phyloP scores from a whole-genome alignment of 345 rosid species.

The Excoecaria cochinchinensis region DNA sequence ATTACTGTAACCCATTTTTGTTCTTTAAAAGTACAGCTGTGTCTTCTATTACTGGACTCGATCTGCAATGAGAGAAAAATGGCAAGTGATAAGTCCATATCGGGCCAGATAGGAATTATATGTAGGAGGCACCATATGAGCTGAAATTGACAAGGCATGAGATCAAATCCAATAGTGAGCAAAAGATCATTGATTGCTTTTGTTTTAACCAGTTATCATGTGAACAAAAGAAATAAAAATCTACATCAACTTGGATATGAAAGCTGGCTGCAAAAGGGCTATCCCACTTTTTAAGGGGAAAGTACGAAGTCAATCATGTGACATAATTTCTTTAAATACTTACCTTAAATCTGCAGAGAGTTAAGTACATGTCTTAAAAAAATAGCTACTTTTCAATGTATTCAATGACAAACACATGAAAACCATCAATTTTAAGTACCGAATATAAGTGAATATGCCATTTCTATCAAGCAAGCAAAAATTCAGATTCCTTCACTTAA shows the following conservation, averaged over 20 bases:
- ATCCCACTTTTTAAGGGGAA: slow-evolving; percentile 17
- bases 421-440: not conserved
- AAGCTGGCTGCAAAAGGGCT: slow-evolving; percentile 17
- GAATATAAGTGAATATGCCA: not conserved
- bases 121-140: slow-evolving; percentile 4
- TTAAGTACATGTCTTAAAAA: not conserved
- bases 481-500: not conserved
- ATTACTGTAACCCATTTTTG: slow-evolving; percentile 37
- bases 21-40: not conserved
- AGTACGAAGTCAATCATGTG: slow-evolving; percentile 23
- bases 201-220: slow-evolving; percentile 26
- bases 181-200: not conserved
- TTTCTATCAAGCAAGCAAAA: not conserved
- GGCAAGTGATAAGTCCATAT: not conserved
- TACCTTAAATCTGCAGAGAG: not conserved
- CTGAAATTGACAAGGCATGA: slow-evolving; percentile 23
- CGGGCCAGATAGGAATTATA: slow-evolving; percentile 2
- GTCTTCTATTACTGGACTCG: slow-evolving; percentile 10
- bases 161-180: slow-evolving; percentile 25
- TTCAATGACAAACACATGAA: slow-evolving; percentile 14
- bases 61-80: not conserved
- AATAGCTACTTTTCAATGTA: not conserved
- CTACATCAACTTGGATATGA: slow-evolving; percentile 20
- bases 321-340: slow-evolving; percentile 4
- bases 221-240: slow-evolving; percentile 18